Conservation (phyloP, 139 green algal species). For the Chlorella ohadii region DNA sequence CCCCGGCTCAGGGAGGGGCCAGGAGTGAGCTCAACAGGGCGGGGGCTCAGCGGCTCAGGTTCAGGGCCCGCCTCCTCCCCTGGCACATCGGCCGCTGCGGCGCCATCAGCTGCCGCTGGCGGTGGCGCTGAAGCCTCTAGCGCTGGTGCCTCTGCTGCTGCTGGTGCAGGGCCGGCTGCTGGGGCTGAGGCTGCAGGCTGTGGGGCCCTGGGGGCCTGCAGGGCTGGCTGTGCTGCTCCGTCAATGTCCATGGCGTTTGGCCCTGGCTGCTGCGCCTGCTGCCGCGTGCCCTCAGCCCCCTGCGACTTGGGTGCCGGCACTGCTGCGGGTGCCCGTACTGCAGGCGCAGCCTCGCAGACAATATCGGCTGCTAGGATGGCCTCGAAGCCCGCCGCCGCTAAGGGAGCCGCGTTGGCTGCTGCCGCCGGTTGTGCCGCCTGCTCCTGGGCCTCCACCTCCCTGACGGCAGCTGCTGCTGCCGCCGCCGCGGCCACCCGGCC, state of each 20-base stretch:
- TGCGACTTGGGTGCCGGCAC: background rate
- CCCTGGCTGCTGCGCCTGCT: background rate
- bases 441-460: too few species aligned
- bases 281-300: background rate
- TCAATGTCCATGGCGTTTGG: background rate
- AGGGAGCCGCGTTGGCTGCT: background rate
- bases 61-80: background rate
- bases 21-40: background rate
- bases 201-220: too few species aligned
- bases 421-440: background rate
- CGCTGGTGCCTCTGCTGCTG: background rate
- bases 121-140: background rate
- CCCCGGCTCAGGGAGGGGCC: slow-evolving; percentile 3
- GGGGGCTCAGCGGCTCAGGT: background rate
- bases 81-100: background rate
- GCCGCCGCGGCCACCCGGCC: background rate
- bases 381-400: slow-evolving; percentile 13
- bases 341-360: background rate
- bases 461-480: background rate
- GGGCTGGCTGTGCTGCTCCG: too few species aligned
- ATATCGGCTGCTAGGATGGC: slow-evolving; percentile 19
- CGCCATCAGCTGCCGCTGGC: background rate
- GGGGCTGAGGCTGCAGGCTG: background rate
- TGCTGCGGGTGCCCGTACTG: background rate
- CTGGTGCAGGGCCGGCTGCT: background rate